Conservation (phyloP, 2,329 filamentous ascomycete genomes). For the Ceratocystis colombiana region DNA sequence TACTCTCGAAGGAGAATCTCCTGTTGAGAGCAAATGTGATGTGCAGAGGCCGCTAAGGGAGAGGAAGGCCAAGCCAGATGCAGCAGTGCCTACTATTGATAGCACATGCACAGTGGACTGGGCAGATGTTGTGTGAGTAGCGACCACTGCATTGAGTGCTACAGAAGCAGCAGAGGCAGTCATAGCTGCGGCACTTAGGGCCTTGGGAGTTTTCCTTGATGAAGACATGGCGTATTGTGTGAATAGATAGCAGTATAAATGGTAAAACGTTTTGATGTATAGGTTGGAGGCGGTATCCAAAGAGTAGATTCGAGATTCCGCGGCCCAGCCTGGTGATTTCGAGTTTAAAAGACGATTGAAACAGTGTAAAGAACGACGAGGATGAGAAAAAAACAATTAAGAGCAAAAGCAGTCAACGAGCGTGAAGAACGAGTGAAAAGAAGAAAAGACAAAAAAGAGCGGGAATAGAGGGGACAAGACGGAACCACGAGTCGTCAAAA, state of each 20-base stretch:
- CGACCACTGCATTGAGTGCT: constrained; percentile 20
- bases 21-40: constrained; percentile 8
- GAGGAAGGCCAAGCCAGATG: constrained; percentile 20
- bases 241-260: neutral
- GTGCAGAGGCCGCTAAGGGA: constrained; percentile 18
- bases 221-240: constrained; percentile 18
- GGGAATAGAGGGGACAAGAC: neutral
- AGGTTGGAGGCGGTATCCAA: constrained; percentile 1
- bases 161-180: constrained; percentile 18
- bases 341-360: neutral
- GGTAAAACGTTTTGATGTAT: neutral
- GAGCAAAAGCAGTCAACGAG: constrained; percentile 6
- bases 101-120: constrained; percentile 21
- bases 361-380: neutral
- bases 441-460: constrained; percentile 9
- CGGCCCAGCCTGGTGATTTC: constrained; percentile 13
- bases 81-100: constrained; percentile 17
- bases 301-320: constrained; percentile 1
- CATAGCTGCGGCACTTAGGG: constrained; percentile 20
- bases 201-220: constrained; percentile 17
- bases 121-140: constrained; percentile 21
- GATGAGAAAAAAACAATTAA: neutral
- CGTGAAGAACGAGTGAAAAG: neutral
- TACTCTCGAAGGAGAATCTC: neutral
- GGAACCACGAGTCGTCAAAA: no score